Evolutionary conservation across 2,329 filamentous ascomycete genomes (phyloP), one percentile per base, ranked within the genome.

Genomic region (Aspergillus oerlinghausenensis): DNA sequence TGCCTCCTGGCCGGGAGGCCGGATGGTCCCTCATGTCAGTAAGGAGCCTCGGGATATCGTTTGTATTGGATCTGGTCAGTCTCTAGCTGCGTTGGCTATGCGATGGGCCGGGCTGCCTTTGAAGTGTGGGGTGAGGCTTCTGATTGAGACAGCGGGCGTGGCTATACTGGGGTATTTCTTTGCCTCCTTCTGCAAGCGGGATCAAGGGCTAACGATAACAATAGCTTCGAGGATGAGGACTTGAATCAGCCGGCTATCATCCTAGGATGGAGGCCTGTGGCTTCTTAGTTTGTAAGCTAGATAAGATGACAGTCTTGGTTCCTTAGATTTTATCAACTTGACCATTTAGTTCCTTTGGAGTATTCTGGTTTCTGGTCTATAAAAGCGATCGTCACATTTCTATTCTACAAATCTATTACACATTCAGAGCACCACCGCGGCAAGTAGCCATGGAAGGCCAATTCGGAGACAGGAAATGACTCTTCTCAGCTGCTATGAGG

Each of bases 81-180:
- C 60, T 26, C 55, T 63, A 14, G 54, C 61, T 49, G 55, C 60
- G 6, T n/a, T 63, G 55, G 60, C 61, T 38, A 53, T 62, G 50
- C 51, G 61, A 23, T 63, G 61, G 61, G 48, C 45, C 11, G 48
- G 49, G 1, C 35, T 51, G 45, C 52, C 61, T 26, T 49, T 63
- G 48, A 28, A 43, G 11, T 48, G 56, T 21, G 60, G 57, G 10
- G 52, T 53, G 54, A 56, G 58, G 49, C 23, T 61, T 52, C 26
- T 63, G 47, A 55, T 60, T 28, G 60, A 62, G 56, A 54, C 61
- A 38, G 54, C 49, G 11, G 56, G 61, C 43, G 60, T 63, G 45
- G 57, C 51, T 52, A 47, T 63, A 38, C 53, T 63, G 21, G 57
- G 60, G 61, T 63, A 45, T 49, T 57, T 51, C n/a, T 50, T 5